A percentile compares a stretch with the other conserved stretches of the same genome.
These are phyloP conservation scores for Byssochlamys sp. DNA, from an alignment of 2,329 filamentous ascomycete species.

Conservation along the genomic window DNA sequence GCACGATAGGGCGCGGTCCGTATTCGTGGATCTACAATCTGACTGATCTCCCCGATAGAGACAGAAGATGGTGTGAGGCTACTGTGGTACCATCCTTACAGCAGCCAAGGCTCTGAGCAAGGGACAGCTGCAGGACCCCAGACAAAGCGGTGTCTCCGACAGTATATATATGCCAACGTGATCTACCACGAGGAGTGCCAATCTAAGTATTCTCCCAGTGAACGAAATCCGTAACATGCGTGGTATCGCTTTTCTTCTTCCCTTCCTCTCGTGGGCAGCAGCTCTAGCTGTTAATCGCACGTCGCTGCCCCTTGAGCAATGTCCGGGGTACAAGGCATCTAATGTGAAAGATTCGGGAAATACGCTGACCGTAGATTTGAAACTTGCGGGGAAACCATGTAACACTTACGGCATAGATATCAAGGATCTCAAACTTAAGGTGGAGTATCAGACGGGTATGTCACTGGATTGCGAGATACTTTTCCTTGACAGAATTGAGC, in stretches of 20 bases:
- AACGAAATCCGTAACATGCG: neutral
- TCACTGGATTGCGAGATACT: neutral
- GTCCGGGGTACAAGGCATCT: constrained; percentile 30
- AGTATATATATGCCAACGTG: neutral
- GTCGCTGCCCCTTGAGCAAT: constrained; percentile 6
- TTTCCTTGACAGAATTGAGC: neutral
- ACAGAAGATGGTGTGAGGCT: neutral
- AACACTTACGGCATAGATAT: constrained; percentile 53
- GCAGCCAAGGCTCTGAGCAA: neutral
- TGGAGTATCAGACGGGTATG: constrained; percentile 53
- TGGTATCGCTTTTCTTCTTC: neutral
- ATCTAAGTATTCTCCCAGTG: neutral
- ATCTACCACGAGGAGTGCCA: neutral
- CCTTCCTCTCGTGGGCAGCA: neutral
- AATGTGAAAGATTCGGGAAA: constrained; percentile 23
- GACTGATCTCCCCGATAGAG: neutral
- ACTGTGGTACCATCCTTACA: neutral
- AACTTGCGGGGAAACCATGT: constrained; percentile 57
- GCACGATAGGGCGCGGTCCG: neutral
- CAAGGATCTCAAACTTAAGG: constrained; percentile 46
- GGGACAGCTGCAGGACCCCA: constrained; percentile 1
- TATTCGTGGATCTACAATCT: neutral
- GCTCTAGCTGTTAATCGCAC: neutral
- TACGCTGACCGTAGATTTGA: constrained; percentile 60
- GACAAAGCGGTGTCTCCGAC: neutral